These are phyloP conservation scores for Pseudogymnoascus sp. DNA, from an alignment of 2,329 filamentous ascomycete genomes.

Conservation along the genomic window DNA sequence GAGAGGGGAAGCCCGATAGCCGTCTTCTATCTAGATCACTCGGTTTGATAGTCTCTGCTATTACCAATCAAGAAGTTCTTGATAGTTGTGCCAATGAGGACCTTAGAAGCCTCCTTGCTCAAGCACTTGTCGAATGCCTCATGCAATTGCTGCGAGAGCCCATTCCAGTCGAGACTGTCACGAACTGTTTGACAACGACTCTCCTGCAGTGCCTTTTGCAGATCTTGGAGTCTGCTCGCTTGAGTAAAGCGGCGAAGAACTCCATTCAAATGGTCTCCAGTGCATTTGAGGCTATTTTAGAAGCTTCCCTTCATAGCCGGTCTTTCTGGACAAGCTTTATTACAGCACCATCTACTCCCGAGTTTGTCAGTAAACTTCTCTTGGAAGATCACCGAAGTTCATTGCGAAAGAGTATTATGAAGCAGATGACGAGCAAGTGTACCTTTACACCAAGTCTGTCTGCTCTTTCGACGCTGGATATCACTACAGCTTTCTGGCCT, in stretches of 20 bases:
- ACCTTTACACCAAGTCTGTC: slow-evolving; percentile 26
- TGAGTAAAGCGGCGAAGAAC: slow-evolving; percentile 20
- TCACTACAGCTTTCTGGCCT: slow-evolving; percentile 45
- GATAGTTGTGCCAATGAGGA: slow-evolving; percentile 38
- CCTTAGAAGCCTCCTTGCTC: slow-evolving; percentile 44
- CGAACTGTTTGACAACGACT: slow-evolving; percentile 29
- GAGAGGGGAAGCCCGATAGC: slow-evolving; percentile 8
- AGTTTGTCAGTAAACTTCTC: slow-evolving; percentile 37
- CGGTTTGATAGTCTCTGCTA: slow-evolving; percentile 51
- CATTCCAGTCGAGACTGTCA: slow-evolving; percentile 30
- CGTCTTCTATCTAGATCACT: slow-evolving; percentile 38
- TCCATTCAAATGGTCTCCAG: slow-evolving; percentile 35
- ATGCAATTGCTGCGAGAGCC: slow-evolving; percentile 37
- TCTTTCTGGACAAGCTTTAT: slow-evolving; percentile 41
- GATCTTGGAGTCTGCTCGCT: slow-evolving; percentile 26
- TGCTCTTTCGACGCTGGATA: slow-evolving; percentile 33
- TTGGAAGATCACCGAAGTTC: slow-evolving; percentile 37
- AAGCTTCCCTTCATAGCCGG: slow-evolving; percentile 42
- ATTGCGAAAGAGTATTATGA: slow-evolving; percentile 28
- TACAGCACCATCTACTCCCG: slow-evolving; percentile 31
- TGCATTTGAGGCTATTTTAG: slow-evolving; percentile 42
- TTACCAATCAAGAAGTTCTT: slow-evolving; percentile 52
- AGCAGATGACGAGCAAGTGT: slow-evolving; percentile 29
- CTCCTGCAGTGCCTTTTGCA: slow-evolving; percentile 31
- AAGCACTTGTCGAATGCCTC: slow-evolving; percentile 52